Conservation (phyloP, 2,329 filamentous ascomycete species). For the Calonectria henricotiae region DNA sequence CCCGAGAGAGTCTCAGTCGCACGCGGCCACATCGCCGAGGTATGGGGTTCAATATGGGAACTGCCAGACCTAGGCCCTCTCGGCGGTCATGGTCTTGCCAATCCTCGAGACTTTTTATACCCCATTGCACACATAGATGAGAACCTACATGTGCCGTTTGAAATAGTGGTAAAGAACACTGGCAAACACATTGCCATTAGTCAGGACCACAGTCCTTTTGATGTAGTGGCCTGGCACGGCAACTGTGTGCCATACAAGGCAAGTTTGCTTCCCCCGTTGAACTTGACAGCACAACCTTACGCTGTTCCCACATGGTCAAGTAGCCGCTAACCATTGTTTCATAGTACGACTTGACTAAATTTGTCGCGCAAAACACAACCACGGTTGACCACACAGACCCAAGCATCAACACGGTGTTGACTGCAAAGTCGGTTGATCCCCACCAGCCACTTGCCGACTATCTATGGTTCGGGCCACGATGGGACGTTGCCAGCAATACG, state of each 20-base stretch:
- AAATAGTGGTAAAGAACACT: conserved; percentile 74
- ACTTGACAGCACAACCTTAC: too few relatives aligned
- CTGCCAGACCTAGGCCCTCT: conserved; percentile 8
- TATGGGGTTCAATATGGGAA: conserved; percentile 20
- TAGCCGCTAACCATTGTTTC: neutral
- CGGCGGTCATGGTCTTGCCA: conserved; percentile 1
- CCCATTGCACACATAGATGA: neutral
- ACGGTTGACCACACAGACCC: conserved; percentile 74
- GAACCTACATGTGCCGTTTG: conserved; percentile 57
- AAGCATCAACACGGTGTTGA: conserved; percentile 76
- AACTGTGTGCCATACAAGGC: conserved; percentile 73
- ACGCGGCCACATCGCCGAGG: conserved; percentile 11
- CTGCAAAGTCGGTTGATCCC: conserved; percentile 69
- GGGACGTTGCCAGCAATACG: conserved; percentile 74
- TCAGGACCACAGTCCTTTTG: conserved; percentile 78
- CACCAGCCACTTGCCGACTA: conserved; percentile 75
- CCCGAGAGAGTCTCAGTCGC: neutral
- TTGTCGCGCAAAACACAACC: conserved; percentile 9
- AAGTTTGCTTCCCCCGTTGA: neutral
- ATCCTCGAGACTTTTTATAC: conserved; percentile 12
- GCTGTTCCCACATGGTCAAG: too few relatives aligned
- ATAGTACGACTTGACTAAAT: conserved; percentile 10
- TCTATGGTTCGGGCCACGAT: conserved; percentile 77
- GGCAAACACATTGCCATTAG: conserved; percentile 73
- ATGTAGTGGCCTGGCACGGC: conserved; percentile 81